A percentile compares a stretch with the other conserved stretches of the same genome.
phyloP scores from a whole-genome alignment of 1,284 basidiomycete species.

The Pseudozyma hubeiensis region DNA sequence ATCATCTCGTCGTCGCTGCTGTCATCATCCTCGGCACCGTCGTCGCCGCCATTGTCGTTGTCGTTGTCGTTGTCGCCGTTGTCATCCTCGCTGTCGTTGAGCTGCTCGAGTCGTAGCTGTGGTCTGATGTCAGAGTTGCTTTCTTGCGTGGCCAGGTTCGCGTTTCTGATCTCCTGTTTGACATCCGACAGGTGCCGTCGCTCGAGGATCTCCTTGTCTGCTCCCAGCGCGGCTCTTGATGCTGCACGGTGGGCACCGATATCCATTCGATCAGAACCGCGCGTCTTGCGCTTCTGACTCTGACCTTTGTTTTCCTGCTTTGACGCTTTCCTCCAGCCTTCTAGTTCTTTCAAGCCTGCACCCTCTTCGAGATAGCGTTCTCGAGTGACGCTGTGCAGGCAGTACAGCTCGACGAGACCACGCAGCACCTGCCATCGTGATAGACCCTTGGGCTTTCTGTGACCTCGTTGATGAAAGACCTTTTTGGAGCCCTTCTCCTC shows the following conservation, averaged over 20 bases:
- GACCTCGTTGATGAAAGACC: slow-evolving; percentile 6
- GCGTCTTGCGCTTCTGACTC: not conserved
- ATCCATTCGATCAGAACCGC: slow-evolving; percentile 32
- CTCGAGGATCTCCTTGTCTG: not conserved
- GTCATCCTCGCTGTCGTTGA: not conserved
- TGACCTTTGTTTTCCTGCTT: slow-evolving; percentile 4
- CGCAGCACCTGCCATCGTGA: slow-evolving; percentile 60
- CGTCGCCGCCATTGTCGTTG: slow-evolving; percentile 10
- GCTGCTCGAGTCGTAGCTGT: no score
- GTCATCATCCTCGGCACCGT: slow-evolving; percentile 37
- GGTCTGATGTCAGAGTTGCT: not conserved
- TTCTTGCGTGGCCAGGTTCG: not conserved
- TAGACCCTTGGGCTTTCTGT: slow-evolving; percentile 51
- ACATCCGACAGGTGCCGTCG: not conserved
- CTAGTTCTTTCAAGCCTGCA: slow-evolving; percentile 53
- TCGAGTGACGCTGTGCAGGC: slow-evolving; percentile 63
- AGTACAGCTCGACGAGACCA: slow-evolving; percentile 61
- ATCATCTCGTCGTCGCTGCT: slow-evolving; percentile 61
- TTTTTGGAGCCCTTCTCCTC: slow-evolving; percentile 51
- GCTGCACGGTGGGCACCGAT: slow-evolving; percentile 43
- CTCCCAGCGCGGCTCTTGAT: slow-evolving; percentile 36
- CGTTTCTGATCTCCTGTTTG: no score
- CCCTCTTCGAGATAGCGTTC: slow-evolving; percentile 59
- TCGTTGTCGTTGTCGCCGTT: not conserved
- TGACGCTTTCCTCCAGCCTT: slow-evolving; percentile 35